phyloP scores from a whole-genome alignment of 2,329 filamentous ascomycete species.

The Corniculantispora saksenae region DNA sequence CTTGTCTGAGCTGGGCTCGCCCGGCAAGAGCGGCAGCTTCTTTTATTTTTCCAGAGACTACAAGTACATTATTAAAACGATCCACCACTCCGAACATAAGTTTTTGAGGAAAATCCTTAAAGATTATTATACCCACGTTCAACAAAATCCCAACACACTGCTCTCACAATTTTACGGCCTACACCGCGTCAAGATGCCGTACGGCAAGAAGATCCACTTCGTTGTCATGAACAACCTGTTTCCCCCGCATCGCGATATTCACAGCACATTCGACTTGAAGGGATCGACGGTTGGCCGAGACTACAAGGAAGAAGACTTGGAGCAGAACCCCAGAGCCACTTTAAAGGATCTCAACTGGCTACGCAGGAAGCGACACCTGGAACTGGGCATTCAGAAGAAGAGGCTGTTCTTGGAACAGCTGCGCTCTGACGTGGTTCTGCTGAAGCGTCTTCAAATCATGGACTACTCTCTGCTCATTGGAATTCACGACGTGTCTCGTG shows the following conservation, averaged over 20 bases:
- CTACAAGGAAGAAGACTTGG: conserved; percentile 83
- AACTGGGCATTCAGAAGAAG: conserved; percentile 88
- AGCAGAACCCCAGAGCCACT: conserved; percentile 86
- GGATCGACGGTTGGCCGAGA: conserved; percentile 93
- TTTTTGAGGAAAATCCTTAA: conserved; percentile 80
- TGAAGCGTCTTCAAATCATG: conserved; percentile 94
- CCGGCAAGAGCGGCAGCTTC: conserved; percentile 97
- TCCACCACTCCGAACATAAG: conserved; percentile 92
- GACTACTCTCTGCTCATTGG: conserved; percentile 95
- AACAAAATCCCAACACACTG: conserved; percentile 91
- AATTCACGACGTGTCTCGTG: conserved; percentile 85
- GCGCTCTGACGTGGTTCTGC: conserved; percentile 78
- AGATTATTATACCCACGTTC: conserved; percentile 92
- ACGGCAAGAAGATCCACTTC: conserved; percentile 97
- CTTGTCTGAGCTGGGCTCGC: conserved; percentile 91
- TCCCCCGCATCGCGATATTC: conserved; percentile 94
- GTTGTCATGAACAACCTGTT: conserved; percentile 99
- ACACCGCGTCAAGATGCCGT: conserved; percentile 96
- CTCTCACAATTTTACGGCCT: conserved; percentile 97
- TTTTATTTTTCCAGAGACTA: conserved; percentile 99
- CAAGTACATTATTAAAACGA: conserved; percentile 99
- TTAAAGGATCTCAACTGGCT: conserved; percentile 98
- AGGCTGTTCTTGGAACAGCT: conserved; percentile 86
- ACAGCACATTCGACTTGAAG: conserved; percentile 95
- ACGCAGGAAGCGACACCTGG: conserved; percentile 78